Percentiles rank a stretch among this genome's conserved stretches.
Evolutionary conservation across 2,329 filamentous ascomycete genomes (phyloP).

Genomic region (Cercospora berteroae): DNA sequence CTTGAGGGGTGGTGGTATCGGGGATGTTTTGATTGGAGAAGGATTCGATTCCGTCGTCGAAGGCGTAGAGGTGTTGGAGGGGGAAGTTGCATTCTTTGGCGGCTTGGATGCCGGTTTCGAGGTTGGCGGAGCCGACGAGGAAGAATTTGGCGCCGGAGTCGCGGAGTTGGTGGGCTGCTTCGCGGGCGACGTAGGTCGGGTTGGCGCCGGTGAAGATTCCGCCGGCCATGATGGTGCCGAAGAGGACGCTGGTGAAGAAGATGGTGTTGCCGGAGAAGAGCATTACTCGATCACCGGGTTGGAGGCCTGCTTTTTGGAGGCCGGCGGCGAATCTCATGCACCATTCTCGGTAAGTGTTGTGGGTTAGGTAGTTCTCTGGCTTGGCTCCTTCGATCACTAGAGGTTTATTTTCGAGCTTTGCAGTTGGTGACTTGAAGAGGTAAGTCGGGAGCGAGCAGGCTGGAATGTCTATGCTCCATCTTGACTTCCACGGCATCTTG

Average conservation of each 20-base stretch:
- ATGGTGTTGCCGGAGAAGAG: constrained; percentile 72
- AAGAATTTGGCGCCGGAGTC: constrained; percentile 34
- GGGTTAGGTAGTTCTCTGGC: constrained; percentile 66
- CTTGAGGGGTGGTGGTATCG: constrained; percentile 57
- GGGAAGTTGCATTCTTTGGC: constrained; percentile 51
- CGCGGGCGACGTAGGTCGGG: constrained; percentile 37
- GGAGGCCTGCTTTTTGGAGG: constrained; percentile 58
- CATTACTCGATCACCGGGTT: constrained; percentile 67
- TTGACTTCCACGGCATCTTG: constrained; percentile 54
- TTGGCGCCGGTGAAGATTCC: constrained; percentile 40
- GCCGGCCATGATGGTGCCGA: constrained; percentile 69
- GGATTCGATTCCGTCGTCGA: constrained; percentile 48
- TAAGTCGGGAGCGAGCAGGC: constrained; percentile 47
- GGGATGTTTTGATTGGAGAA: constrained; percentile 64
- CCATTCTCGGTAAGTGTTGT: constrained; percentile 64
- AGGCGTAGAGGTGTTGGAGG: constrained; percentile 49
- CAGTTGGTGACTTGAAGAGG: constrained; percentile 52
- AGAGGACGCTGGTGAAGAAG: constrained; percentile 67
- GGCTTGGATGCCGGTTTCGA: constrained; percentile 48
- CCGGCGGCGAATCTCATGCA: constrained; percentile 71
- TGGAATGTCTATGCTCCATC: constrained; percentile 49
- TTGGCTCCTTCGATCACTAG: constrained; percentile 63
- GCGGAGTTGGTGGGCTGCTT: constrained; percentile 36
- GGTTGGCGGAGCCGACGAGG: constrained; percentile 44
- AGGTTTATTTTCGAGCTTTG: constrained; percentile 39